Conservation (phyloP, 1,139 yeast species). For the Neolecta irregularis region DNA sequence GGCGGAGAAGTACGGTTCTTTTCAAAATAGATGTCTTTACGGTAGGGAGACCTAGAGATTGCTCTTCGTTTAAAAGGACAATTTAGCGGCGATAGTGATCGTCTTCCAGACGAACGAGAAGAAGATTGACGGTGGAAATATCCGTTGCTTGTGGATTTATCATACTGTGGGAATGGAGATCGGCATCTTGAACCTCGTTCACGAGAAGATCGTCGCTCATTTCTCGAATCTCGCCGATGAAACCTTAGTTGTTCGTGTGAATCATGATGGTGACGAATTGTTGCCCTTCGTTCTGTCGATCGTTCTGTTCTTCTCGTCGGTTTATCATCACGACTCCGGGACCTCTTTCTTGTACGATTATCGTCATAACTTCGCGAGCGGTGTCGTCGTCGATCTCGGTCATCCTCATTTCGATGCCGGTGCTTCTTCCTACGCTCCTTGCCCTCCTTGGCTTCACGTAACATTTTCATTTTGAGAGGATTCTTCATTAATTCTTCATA, state of each 20-base stretch:
- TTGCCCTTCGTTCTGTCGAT: neutral
- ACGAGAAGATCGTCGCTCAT: neutral
- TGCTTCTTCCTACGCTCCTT: slow-evolving; percentile 1
- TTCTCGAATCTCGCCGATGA: neutral
- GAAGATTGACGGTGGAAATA: too few species aligned
- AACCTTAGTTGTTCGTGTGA: neutral
- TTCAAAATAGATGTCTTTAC: too few species aligned
- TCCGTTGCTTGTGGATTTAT: too few species aligned
- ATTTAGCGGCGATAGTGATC: too few species aligned
- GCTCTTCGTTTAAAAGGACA: too few species aligned
- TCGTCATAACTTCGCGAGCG: neutral
- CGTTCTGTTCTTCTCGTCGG: too few species aligned
- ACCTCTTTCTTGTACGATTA: neutral
- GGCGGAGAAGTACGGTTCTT: neutral
- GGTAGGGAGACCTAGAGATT: too few species aligned
- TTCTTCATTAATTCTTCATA: slow-evolving; percentile 15
- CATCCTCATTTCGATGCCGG: neutral
- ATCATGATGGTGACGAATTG: neutral
- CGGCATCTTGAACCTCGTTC: too few species aligned
- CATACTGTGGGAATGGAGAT: too few species aligned
- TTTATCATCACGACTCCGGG: too few species aligned
- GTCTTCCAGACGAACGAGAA: neutral
- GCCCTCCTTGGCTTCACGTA: slow-evolving; percentile 8
- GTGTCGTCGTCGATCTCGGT: neutral
- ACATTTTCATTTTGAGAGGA: slow-evolving; percentile 13